Evolutionary conservation across 208 protist species (phyloP).

Genomic region (Acanthamoeba lenticulata): DNA sequence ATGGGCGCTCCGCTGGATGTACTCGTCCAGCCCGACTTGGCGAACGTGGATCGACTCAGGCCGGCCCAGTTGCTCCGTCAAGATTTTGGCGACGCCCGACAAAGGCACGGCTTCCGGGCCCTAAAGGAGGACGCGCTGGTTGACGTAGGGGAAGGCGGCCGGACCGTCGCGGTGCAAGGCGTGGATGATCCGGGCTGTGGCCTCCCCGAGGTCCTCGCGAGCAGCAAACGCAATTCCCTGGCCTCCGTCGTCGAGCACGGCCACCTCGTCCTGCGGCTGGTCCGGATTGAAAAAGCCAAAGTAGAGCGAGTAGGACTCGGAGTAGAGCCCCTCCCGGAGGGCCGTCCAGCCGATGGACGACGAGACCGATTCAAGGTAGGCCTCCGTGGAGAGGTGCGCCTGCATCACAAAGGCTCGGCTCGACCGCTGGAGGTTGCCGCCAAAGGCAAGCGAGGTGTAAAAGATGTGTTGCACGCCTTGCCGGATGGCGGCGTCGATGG

Average conservation of each 20-base stretch:
- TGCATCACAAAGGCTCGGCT: not conserved
- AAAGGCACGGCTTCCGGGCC: not conserved
- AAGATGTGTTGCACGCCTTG: conserved; percentile 1
- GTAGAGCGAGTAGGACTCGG: conserved; percentile 7
- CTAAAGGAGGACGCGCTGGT: not conserved
- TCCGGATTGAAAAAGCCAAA: not conserved
- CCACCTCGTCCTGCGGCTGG: not conserved
- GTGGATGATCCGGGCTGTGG: not conserved
- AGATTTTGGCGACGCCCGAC: not conserved
- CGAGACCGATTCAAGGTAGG: not conserved
- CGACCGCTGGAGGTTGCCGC: not conserved
- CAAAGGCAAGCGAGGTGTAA: not conserved
- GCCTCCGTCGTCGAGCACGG: not conserved
- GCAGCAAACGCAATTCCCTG: not conserved
- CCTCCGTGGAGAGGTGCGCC: not conserved
- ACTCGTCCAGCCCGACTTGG: not conserved
- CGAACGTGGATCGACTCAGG: not conserved
- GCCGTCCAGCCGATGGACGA: not conserved
- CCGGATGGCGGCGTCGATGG: not conserved
- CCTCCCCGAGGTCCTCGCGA: not conserved
- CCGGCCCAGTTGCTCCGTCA: not conserved
- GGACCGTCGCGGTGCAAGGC: not conserved
- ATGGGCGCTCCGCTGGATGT: not conserved
- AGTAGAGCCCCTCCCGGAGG: not conserved
- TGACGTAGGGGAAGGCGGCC: not conserved